These are phyloP conservation scores for Tilletia horrida DNA, from an alignment of 1,284 basidiomycete species.

Conservation along the genomic window DNA sequence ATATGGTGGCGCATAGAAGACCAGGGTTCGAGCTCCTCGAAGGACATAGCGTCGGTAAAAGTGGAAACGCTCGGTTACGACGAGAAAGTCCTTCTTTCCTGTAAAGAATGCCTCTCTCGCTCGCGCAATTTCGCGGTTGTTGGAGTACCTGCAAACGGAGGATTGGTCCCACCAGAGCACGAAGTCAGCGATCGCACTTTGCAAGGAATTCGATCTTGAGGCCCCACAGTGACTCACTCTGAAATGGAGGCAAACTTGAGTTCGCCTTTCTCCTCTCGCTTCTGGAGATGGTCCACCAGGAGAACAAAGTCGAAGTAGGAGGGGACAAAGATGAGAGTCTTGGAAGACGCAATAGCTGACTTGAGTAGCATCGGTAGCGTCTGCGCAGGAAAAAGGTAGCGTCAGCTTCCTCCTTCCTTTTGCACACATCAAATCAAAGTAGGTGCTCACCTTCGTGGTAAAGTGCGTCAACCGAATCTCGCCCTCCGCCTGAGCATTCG, in stretches of 20 bases:
- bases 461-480: slow-evolving; percentile 84
- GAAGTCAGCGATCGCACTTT: too few species aligned
- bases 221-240: slow-evolving; percentile 63
- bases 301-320: slow-evolving; percentile 96
- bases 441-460: slow-evolving; percentile 67
- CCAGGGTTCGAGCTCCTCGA: slow-evolving; percentile 79
- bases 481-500: slow-evolving; percentile 71
- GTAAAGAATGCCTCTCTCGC: slow-evolving; percentile 89
- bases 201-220: too few species aligned
- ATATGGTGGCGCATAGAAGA: slow-evolving; percentile 88
- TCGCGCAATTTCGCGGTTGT: slow-evolving; percentile 85
- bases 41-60: slow-evolving; percentile 76
- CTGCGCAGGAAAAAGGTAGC: slow-evolving; percentile 53
- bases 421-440: too few species aligned
- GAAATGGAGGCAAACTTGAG: slow-evolving; percentile 77
- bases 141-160: slow-evolving; percentile 64
- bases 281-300: slow-evolving; percentile 79
- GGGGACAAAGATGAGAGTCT: slow-evolving; percentile 84
- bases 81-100: slow-evolving; percentile 77
- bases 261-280: slow-evolving; percentile 58
- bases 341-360: slow-evolving; percentile 83
- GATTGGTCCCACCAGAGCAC: too few species aligned
- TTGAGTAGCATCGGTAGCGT: slow-evolving; percentile 75
- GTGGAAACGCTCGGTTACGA: slow-evolving; percentile 94
- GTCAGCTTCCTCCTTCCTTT: too few species aligned